Percentiles rank a stretch among this genome's conserved stretches.
Evolutionary conservation across 768 basidiomycete genomes (phyloP).

Genomic region (Tulasnella sp.): DNA sequence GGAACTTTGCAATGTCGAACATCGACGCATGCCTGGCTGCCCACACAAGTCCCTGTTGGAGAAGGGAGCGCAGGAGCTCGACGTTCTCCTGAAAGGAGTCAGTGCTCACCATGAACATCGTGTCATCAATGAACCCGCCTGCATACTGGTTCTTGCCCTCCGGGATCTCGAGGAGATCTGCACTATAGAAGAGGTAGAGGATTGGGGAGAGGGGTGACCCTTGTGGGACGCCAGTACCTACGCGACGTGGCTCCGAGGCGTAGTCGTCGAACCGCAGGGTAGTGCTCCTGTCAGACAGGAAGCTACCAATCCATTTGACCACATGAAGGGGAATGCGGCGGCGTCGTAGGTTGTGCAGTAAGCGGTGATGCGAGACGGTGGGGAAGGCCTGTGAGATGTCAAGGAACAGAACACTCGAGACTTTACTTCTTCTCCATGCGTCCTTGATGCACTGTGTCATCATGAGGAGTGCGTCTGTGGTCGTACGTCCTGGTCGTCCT

Average conservation of each 20-base stretch:
- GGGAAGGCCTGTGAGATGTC: constrained; percentile 18
- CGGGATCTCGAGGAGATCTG: constrained; percentile 10
- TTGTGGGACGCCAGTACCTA: constrained; percentile 14
- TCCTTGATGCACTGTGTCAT: constrained; percentile 7
- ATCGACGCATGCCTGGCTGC: too few species aligned
- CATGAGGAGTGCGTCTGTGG: constrained; percentile 15
- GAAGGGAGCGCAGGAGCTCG: too few species aligned
- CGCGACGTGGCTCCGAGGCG: background rate
- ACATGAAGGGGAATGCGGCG: constrained; percentile 3
- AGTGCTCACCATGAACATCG: background rate
- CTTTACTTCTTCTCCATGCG: constrained; percentile 3
- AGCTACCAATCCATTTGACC: background rate
- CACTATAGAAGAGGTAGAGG: constrained; percentile 21
- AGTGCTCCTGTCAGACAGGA: constrained; percentile 9
- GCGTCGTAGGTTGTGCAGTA: constrained; percentile 16
- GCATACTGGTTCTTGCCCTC: too few species aligned
- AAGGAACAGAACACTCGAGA: background rate
- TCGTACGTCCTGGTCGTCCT: constrained; percentile 12
- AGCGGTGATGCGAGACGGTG: constrained; percentile 2
- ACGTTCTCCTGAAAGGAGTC: background rate
- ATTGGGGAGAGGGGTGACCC: constrained; percentile 18
- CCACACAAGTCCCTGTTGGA: too few species aligned
- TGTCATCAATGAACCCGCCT: constrained; percentile 15
- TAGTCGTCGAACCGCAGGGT: background rate
- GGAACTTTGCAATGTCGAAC: background rate